A percentile compares a stretch with the other conserved stretches of the same genome.
These are phyloP conservation scores for Phialophora chinensis DNA, from an alignment of 2,329 filamentous ascomycete species.

Conservation along the genomic window DNA sequence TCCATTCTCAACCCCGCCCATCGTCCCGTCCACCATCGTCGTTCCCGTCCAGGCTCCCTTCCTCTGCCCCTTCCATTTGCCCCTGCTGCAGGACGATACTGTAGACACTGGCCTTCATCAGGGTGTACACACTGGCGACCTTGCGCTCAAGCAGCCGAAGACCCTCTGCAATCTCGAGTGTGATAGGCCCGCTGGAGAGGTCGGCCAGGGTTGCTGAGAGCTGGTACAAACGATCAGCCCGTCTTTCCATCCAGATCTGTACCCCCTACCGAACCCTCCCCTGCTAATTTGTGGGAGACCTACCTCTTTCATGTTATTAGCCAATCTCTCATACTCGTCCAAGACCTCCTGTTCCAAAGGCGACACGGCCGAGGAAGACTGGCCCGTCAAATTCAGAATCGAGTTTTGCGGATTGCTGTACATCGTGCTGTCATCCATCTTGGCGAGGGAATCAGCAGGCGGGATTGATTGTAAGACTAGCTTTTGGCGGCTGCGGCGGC, in stretches of 20 bases:
- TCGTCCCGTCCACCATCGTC: conserved; percentile 9
- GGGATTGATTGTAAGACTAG: neutral
- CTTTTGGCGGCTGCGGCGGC: neutral
- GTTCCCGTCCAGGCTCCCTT: conserved; percentile 17
- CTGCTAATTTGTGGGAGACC: conserved; percentile 26
- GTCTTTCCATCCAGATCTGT: neutral
- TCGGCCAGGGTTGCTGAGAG: conserved; percentile 66
- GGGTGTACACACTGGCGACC: conserved; percentile 90
- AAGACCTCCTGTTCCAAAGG: conserved; percentile 92
- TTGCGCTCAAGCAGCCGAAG: conserved; percentile 89
- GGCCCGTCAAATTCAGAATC: conserved; percentile 28
- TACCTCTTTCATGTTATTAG: conserved; percentile 91
- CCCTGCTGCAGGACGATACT: conserved; percentile 94
- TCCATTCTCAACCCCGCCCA: conserved; percentile 2
- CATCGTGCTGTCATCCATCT: conserved; percentile 32
- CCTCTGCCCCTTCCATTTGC: conserved; percentile 70
- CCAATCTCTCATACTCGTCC: conserved; percentile 86
- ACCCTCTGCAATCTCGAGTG: conserved; percentile 79
- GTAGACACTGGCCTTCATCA: conserved; percentile 97
- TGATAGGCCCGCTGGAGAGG: conserved; percentile 73
- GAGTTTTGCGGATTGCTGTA: conserved; percentile 28
- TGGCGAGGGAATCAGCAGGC: conserved; percentile 26
- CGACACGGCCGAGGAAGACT: conserved; percentile 26
- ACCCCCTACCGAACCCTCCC: neutral
- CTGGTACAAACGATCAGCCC: conserved; percentile 47